phyloP scores from a whole-genome alignment of 352 stramenopile genomes.

The Poterioochromonas sp. region DNA sequence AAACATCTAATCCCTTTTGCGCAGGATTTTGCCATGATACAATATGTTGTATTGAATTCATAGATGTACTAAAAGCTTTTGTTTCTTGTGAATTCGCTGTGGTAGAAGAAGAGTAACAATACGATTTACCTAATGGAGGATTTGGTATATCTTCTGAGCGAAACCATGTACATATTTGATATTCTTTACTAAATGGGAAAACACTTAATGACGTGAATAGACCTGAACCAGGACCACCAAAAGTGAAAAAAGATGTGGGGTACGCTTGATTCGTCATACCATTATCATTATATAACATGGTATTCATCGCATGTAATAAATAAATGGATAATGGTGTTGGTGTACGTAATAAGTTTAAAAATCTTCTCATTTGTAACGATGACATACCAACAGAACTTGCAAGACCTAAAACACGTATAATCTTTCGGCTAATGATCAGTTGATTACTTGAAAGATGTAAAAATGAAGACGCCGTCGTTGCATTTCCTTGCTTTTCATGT shows the following conservation, averaged over 20 bases:
- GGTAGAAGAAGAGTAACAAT: too few relatives aligned
- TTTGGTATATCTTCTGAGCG: constrained; percentile 23
- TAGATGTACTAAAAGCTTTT: constrained; percentile 1
- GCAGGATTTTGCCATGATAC: constrained; percentile 11
- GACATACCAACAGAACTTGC: background rate
- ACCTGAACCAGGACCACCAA: constrained; percentile 23
- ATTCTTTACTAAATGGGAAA: constrained; percentile 31
- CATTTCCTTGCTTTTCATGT: background rate
- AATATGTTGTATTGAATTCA: background rate
- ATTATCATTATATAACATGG: constrained; percentile 5
- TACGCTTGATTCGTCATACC: constrained; percentile 20
- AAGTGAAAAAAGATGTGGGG: constrained; percentile 28
- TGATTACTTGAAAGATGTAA: too few relatives aligned
- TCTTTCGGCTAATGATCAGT: background rate
- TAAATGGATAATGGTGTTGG: constrained; percentile 20
- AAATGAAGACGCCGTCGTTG: too few relatives aligned
- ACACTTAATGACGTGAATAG: background rate
- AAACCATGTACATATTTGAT: constrained; percentile 31
- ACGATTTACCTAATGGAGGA: background rate
- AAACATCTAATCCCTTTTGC: constrained; percentile 32
- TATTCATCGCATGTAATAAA: constrained; percentile 22
- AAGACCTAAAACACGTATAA: constrained; percentile 29
- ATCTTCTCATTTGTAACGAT: constrained; percentile 16
- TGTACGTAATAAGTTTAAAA: constrained; percentile 5
- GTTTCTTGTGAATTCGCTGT: background rate